phyloP scores from a whole-genome alignment of 192 early-diverging fungal genomes.

The Backusella luteola region DNA sequence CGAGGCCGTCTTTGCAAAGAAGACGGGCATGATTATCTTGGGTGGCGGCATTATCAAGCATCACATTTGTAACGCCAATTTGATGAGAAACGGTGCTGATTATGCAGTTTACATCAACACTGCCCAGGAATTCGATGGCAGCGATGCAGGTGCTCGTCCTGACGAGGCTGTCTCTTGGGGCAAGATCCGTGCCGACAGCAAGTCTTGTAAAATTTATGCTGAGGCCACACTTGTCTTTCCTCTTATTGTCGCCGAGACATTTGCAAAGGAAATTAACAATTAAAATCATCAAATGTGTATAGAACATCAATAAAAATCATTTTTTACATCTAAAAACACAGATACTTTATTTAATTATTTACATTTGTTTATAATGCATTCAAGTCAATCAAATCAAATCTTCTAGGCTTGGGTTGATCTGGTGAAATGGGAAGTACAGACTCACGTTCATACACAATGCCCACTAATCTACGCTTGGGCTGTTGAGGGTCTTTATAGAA shows the following conservation, averaged over 20 bases:
- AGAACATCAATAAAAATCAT: background rate
- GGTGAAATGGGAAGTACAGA: constrained; percentile 59
- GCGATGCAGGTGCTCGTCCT: constrained; percentile 94
- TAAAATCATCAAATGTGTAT: background rate
- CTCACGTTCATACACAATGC: constrained; percentile 59
- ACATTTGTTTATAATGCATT: constrained; percentile 28
- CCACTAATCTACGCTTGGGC: constrained; percentile 64
- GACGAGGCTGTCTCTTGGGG: constrained; percentile 99
- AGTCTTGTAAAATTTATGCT: constrained; percentile 91
- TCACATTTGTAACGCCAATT: constrained; percentile 98
- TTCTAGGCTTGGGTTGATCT: constrained; percentile 62
- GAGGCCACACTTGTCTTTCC: constrained; percentile 94
- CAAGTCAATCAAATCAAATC: constrained; percentile 66
- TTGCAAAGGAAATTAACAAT: constrained; percentile 62
- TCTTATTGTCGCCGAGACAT: constrained; percentile 92
- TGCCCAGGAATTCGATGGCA: constrained; percentile 97
- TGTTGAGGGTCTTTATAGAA: constrained; percentile 65
- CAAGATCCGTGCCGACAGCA: constrained; percentile 81
- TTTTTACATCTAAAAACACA: background rate
- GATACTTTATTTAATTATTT: background rate
- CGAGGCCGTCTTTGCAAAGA: constrained; percentile 93
- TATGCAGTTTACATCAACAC: constrained; percentile 97
- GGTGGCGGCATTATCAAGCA: constrained; percentile 98
- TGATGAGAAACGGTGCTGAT: constrained; percentile 98
- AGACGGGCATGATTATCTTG: constrained; percentile 94